Evolutionary conservation across 495 filamentous ascomycete genomes (phyloP).

Genomic region (Letharia columbiana): DNA sequence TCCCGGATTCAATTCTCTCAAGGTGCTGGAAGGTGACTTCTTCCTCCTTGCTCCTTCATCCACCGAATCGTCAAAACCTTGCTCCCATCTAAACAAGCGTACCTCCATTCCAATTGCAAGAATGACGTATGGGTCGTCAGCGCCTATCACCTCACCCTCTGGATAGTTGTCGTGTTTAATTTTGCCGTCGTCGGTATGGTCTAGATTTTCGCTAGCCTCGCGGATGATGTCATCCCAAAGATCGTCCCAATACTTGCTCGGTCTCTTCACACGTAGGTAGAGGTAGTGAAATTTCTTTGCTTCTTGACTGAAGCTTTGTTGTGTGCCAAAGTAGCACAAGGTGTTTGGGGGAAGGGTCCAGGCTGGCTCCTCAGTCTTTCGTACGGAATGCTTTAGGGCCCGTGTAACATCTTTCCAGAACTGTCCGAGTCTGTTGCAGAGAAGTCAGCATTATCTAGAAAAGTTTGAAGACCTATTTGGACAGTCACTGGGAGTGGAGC

Average conservation of each 20-base stretch:
- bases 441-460: background rate
- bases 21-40: background rate
- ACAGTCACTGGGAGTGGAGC: no score
- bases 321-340: background rate
- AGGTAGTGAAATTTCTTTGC: background rate
- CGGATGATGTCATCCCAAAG: slow-evolving; percentile 9
- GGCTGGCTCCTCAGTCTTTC: background rate
- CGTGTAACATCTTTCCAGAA: background rate
- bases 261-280: background rate
- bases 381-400: background rate
- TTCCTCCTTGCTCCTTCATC: background rate
- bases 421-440: background rate
- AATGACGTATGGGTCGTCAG: slow-evolving; percentile 3
- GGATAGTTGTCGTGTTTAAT: background rate
- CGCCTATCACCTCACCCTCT: background rate
- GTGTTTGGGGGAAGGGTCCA: background rate
- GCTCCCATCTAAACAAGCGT: slow-evolving; percentile 14
- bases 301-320: no score
- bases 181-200: background rate
- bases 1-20: background rate
- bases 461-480: no score
- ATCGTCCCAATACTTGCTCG: slow-evolving; percentile 5
- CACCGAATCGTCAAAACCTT: background rate
- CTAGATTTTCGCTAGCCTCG: background rate
- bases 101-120: slow-evolving; percentile 7